These are phyloP conservation scores for Ganoderma leucocontextum DNA, from an alignment of 1,284 basidiomycete genomes.

Conservation along the genomic window DNA sequence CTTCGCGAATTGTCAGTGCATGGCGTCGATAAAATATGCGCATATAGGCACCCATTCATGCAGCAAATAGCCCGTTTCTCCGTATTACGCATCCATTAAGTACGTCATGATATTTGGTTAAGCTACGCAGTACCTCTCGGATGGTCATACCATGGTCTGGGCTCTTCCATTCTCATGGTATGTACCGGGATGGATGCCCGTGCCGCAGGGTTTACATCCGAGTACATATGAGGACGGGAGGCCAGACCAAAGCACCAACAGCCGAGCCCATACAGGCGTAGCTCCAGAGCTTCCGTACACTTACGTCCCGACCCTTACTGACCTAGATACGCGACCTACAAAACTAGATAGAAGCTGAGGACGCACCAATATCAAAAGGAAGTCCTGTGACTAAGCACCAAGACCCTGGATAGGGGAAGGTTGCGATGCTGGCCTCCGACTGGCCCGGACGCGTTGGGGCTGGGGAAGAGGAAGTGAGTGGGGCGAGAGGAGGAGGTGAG, in stretches of 20 bases:
- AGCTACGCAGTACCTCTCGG: slow-evolving; percentile 17
- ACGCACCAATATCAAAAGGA: background rate
- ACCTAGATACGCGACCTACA: background rate
- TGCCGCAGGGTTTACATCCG: slow-evolving; percentile 31
- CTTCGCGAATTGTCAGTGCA: background rate
- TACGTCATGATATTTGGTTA: slow-evolving; percentile 4
- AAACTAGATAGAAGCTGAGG: background rate
- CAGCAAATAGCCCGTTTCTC: background rate
- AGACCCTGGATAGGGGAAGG: background rate
- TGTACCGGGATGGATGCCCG: slow-evolving; percentile 36
- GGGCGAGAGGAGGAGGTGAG: background rate
- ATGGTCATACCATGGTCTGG: slow-evolving; percentile 33
- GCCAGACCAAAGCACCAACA: slow-evolving; percentile 29
- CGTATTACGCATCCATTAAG: background rate
- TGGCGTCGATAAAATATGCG: background rate
- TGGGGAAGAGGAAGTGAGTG: background rate
- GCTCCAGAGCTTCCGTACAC: background rate
- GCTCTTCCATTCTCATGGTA: slow-evolving; percentile 44
- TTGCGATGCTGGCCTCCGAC: background rate
- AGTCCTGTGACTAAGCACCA: background rate
- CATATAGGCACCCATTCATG: background rate
- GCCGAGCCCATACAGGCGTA: slow-evolving; percentile 14
- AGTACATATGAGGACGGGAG: slow-evolving; percentile 39
- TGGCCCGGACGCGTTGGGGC: background rate
- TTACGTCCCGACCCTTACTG: background rate